Base-by-base conservation (phyloP, 768 basidiomycete species). In the Thelephora aurantiotincta region DNA sequence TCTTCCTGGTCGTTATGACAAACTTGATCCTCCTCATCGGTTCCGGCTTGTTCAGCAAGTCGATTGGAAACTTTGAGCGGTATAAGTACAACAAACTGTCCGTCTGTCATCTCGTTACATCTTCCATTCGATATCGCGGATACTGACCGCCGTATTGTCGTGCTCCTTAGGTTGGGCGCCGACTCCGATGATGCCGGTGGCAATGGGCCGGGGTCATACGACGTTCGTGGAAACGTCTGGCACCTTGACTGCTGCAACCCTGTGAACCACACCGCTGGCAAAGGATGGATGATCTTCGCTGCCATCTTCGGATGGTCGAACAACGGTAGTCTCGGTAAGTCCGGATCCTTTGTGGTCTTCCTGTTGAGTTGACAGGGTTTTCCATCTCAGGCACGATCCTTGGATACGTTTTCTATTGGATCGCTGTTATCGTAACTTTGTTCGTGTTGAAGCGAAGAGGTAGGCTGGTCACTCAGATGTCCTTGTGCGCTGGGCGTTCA, bases 351-450 rank as follows among this genome's bases (percentile, higher is more conserved):
- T 16, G 2, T 35, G 41, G 47, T 14, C 30, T 35, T 14, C 20
- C 43, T 38, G 18, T 50, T 6, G 33, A 44, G 30, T 30, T 50
- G 11, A 51, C 33, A 9, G 26, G 14, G 13, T 14, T 18, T 37
- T 2, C 33, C 13, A 13, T 18, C 9, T 14, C 11, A 41, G 38
- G 93, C 11, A 74, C 82, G 1, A 72, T 97, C 18, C 68, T 94
- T n/a, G 68, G 80, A 0, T 98, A 97, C 61, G 77, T 88, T 43
- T 84, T 89, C 63, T 97, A 93, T 69, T 97, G 93, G 93, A 53
- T 96, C 51, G 76, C 80, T 11, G 85, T 84, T 54, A 78, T 93
- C 42, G 73, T 58, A 33, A 67, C 68, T 2, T 71, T 98, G 45
- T 57, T 84, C 45, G 73, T 64, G 53, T 65, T 85, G 68, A 88